phyloP scores from a whole-genome alignment of 2,329 filamentous ascomycete species.

The Colletotrichum eremochloae region DNA sequence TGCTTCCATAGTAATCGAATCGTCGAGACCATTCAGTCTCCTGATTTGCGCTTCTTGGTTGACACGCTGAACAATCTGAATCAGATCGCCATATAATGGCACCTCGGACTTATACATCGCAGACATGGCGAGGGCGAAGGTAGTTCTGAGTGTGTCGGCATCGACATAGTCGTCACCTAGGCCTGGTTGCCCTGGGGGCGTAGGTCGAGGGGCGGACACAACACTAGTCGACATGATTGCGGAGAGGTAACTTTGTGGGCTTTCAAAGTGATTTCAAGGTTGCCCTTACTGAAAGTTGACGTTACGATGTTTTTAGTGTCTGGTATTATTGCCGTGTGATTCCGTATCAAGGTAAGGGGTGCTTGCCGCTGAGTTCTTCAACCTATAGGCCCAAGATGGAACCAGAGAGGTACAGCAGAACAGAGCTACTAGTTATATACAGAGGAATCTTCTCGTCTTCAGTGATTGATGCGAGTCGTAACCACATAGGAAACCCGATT shows the following conservation, averaged over 20 bases:
- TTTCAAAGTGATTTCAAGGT: not conserved
- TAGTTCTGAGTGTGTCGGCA: slow-evolving; percentile 45
- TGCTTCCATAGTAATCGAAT: slow-evolving; percentile 9
- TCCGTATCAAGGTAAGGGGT: no score
- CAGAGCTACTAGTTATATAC: no score
- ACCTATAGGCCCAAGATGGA: no score
- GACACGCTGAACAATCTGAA: slow-evolving; percentile 49
- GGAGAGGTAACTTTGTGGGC: not conserved
- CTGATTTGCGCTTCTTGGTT: slow-evolving; percentile 41
- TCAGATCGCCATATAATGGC: slow-evolving; percentile 51
- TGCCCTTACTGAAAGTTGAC: not conserved
- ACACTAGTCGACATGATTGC: slow-evolving; percentile 14
- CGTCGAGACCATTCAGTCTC: not conserved
- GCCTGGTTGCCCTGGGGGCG: not conserved
- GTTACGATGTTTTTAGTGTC: not conserved
- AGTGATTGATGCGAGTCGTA: not conserved
- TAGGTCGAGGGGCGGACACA: slow-evolving; percentile 5
- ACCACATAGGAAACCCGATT: not conserved
- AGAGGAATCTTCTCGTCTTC: no score
- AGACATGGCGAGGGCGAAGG: slow-evolving; percentile 51
- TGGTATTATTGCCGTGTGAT: no score
- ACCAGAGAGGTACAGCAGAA: no score
- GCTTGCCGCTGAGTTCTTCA: no score
- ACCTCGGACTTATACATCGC: slow-evolving; percentile 54
- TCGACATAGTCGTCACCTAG: slow-evolving; percentile 31